phyloP scores from a whole-genome alignment of 129 eudicot genomes.

The Flaveria sonorensis region DNA sequence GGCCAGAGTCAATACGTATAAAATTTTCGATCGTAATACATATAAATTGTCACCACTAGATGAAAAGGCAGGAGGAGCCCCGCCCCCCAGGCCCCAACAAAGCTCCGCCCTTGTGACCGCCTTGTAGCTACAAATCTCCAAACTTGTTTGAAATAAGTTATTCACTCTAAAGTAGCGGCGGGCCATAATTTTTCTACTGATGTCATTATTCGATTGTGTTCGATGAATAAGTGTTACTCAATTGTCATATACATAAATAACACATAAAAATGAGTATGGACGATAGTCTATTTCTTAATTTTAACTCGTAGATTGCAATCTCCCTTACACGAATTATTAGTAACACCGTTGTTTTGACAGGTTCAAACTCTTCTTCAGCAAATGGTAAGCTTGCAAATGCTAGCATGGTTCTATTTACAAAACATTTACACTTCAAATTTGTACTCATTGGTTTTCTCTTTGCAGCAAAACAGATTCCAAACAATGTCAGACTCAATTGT shows the following conservation, averaged over 20 bases:
- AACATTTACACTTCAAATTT: conserved; percentile 3
- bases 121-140: neutral
- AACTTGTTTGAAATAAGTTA: neutral
- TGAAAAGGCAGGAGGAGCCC: too few relatives aligned
- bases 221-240: too few relatives aligned
- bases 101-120: too few relatives aligned
- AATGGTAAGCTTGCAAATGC: conserved; percentile 52
- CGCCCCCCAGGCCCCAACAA: too few relatives aligned
- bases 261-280: neutral
- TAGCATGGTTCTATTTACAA: neutral
- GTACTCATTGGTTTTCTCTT: conserved; percentile 12
- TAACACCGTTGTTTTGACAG: conserved; percentile 42
- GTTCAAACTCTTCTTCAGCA: conserved; percentile 87
- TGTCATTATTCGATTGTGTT: too few relatives aligned
- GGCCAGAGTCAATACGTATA: too few relatives aligned
- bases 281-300: neutral
- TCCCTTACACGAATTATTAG: conserved; percentile 2
- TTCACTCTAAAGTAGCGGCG: neutral
- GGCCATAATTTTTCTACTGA: neutral
- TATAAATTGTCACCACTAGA: too few relatives aligned
- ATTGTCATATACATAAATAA: neutral
- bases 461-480: conserved; percentile 86
- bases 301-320: neutral
- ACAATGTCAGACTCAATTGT: conserved; percentile 81
- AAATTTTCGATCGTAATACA: too few relatives aligned